phyloP scores from a whole-genome alignment of 495 filamentous ascomycete genomes.

The Geopyxis carbonaria region DNA sequence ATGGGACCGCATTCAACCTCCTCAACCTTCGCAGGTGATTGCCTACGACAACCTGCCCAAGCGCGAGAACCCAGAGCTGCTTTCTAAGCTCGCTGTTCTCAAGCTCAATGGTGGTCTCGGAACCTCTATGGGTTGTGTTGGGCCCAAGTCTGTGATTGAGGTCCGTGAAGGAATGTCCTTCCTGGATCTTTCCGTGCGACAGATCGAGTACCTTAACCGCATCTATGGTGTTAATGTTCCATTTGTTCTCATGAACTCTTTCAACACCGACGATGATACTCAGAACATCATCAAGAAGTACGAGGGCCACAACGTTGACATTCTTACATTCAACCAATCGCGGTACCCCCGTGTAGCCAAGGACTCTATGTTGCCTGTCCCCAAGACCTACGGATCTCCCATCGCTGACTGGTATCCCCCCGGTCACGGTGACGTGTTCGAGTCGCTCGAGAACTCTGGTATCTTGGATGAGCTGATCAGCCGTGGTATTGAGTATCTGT shows the following conservation, averaged over 20 bases:
- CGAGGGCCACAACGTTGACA: conserved; percentile 98
- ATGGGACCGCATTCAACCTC: conserved; percentile 91
- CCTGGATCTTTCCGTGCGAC: conserved; percentile 93
- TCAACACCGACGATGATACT: conserved; percentile 98
- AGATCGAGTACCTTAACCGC: conserved; percentile 98
- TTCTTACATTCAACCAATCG: conserved; percentile 99
- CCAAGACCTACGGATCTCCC: conserved; percentile 71
- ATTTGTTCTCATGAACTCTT: conserved; percentile 99
- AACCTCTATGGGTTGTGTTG: conserved; percentile 99
- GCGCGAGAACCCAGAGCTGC: conserved; percentile 73
- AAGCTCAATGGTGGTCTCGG: conserved; percentile 99
- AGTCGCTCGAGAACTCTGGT: conserved; percentile 98
- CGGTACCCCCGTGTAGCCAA: conserved; percentile 93
- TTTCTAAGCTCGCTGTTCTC: conserved; percentile 93
- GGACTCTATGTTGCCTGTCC: conserved; percentile 91
- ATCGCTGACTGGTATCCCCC: conserved; percentile 98
- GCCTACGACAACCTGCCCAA: conserved; percentile 76
- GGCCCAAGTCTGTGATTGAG: conserved; percentile 98
- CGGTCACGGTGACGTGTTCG: conserved; percentile 97
- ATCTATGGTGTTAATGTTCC: conserved; percentile 94
- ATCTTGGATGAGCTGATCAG: conserved; percentile 90
- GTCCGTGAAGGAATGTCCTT: conserved; percentile 99
- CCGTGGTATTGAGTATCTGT: conserved; percentile 91
- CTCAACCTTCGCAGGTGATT: conserved; percentile 77
- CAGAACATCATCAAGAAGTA: conserved; percentile 99